phyloP scores from a whole-genome alignment of 1,284 basidiomycete species.

The Cryptococcus hybrid region DNA sequence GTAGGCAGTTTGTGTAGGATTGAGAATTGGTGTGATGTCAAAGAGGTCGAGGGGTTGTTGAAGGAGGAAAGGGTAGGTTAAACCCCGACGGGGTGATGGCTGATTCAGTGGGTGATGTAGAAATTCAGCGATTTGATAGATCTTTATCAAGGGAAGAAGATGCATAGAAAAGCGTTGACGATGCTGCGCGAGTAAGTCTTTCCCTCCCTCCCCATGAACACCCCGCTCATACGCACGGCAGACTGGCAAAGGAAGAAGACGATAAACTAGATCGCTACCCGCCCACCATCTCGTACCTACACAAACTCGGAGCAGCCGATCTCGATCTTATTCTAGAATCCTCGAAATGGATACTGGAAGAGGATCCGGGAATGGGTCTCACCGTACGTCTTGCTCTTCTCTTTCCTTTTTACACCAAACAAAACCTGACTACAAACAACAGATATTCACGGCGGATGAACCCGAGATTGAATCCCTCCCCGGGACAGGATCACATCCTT shows the following conservation, averaged over 20 bases:
- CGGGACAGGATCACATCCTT: constrained; percentile 69
- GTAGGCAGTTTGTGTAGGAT: constrained; percentile 86
- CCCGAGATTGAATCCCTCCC: constrained; percentile 74
- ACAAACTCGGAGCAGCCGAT: constrained; percentile 80
- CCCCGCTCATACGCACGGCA: constrained; percentile 37
- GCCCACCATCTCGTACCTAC: constrained; percentile 85
- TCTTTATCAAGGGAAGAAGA: constrained; percentile 90
- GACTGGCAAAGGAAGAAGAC: constrained; percentile 73
- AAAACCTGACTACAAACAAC: constrained; percentile 3
- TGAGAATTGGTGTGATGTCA: constrained; percentile 96
- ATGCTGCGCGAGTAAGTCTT: constrained; percentile 71
- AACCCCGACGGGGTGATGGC: constrained; percentile 19
- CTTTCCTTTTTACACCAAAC: neutral
- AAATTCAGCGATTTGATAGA: constrained; percentile 89
- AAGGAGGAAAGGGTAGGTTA: constrained; percentile 66
- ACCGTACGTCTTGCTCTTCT: neutral
- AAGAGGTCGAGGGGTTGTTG: constrained; percentile 87
- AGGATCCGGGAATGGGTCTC: constrained; percentile 61
- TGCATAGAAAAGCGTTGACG: constrained; percentile 84
- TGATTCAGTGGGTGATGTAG: constrained; percentile 51
- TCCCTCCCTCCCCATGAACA: neutral
- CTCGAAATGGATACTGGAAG: constrained; percentile 79
- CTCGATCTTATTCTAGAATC: constrained; percentile 74
- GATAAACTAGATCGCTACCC: constrained; percentile 75
- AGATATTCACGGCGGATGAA: constrained; percentile 91